Base-by-base conservation (phyloP, 1,284 basidiomycete species). In the Psilocybe mexicana region DNA sequence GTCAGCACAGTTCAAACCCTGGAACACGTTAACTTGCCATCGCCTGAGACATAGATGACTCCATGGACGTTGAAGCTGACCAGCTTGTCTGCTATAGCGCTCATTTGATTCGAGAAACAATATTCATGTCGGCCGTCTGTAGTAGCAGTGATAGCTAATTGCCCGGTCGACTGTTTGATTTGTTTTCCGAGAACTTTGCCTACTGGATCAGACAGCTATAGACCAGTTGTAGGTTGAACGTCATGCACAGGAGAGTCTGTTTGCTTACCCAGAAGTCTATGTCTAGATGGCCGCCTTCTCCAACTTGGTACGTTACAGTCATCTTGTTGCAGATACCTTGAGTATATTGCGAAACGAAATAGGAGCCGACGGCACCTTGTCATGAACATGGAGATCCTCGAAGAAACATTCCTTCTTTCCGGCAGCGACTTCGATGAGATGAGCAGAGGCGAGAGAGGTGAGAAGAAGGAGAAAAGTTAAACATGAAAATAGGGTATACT, bases 1-100 rank as follows among this genome's bases (percentile, higher is more conserved):
- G 72, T 54, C 66, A 55, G 42, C 53, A n/a, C 1, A 49, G 42
- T 44, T 12, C 38, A 6, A 40, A 11, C 38, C 6, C 40, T 43
- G 49, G 18, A 48, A 55, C 53, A 54, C 23, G 42, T 45, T 30
- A 71, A 76, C 61, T 63, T 14, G 83, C 92, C 92, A 65, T 94
- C 93, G 63, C 93, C 94, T 46, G 86, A 84, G 28, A 96, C 86
- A 68, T 94, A 99, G 61, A 99, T 92, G 52, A 98, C 88, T 28
- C 97, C 97, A 69, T 99, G 97, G 3, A 99, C 96, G 72, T 99
- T 99, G 81, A 99, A 99, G 74, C 96, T 97, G 70, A 99, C 87
- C 61, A 93, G 89, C 77, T 99, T 99, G 76, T 96, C 93, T 45
- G 93, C 88, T 65, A 98, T 89, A 28, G 92, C 88, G 68, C 92